Base-by-base conservation (phyloP, 2,329 filamentous ascomycete species). In the Arthrobotrys sinensis region DNA sequence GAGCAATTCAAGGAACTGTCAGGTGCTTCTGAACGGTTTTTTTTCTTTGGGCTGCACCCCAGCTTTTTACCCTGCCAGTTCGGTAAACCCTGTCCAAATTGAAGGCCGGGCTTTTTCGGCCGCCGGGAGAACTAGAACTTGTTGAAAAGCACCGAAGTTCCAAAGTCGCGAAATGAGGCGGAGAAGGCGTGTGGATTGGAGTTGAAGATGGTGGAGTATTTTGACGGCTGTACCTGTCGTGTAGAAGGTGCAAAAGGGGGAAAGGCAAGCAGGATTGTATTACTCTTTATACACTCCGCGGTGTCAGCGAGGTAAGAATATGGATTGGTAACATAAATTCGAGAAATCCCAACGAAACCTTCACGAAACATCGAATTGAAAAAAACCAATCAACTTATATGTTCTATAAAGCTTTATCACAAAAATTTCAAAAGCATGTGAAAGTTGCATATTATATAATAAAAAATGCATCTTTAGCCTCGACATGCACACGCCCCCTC, bases 11-110 rank as follows among this genome's bases (percentile, higher is more conserved):
- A 53, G 32, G 19, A 53, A 55, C 28, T 55, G 43, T 71, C 67
- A 71, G 67, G 67, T 71, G 67, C 67, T 71, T 71, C 55, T 71
- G 53, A 45, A 38, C 32, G 28, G 45, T 48, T 21, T 48, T 36
- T 43, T 57, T 36, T 53, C 5, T 68, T 68, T 55, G 14, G 32
- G 48, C 32, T 24, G 24, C 52, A 71, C 53, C 67, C 67, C 67
- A 50, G 53, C 38, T 52, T 71, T 71, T 68, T 67, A 21, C n/a
- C 34, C 28, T 45, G 14, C 16, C 21, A 14, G 14, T 28, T 45
- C 24, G 36, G n/a, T 60, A 43, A 7, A 28, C 36, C 57, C 40
- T 32, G 57, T 14, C 14, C 3, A 3, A 43, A 62, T 43, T 38
- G 28, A 55, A 52, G 36, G 36, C 57, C 55, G 38, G 57, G 16